A percentile compares a stretch with the other conserved stretches of the same genome.
These are phyloP conservation scores for Agrostemma githago DNA, from an alignment of 148 eudicot species.

Conservation along the genomic window DNA sequence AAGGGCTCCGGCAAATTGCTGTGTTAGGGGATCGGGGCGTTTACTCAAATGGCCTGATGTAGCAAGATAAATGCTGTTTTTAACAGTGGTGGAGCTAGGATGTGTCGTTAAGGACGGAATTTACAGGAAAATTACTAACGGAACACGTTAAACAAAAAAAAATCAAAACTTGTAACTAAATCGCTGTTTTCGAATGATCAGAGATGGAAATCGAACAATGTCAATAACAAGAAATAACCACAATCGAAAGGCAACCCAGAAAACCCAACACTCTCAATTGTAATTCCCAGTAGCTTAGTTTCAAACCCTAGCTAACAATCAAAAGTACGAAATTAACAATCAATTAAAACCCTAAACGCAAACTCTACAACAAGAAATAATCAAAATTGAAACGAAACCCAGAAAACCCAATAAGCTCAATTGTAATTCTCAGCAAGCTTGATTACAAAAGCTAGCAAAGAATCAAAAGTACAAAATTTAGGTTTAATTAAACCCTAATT, in stretches of 20 bases:
- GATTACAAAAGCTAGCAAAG: background rate
- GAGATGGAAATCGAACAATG: no score
- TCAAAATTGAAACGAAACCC: background rate
- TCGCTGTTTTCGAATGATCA: background rate
- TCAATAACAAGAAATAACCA: background rate
- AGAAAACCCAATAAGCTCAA: background rate
- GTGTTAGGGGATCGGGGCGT: no score
- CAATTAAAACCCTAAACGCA: background rate
- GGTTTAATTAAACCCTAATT: background rate
- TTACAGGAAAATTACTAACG: no score
- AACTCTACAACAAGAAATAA: background rate
- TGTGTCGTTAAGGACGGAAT: no score
- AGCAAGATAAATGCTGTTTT: no score
- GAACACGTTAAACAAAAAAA: background rate
- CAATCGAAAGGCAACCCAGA: background rate
- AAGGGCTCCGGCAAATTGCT: background rate
- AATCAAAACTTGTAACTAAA: background rate
- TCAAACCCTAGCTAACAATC: background rate
- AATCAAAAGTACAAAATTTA: background rate
- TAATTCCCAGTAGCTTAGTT: background rate
- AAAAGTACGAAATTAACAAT: background rate
- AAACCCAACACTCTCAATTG: conserved; percentile 14
- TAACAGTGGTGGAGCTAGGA: no score
- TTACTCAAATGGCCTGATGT: no score
- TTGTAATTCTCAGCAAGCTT: background rate